Evolutionary conservation across 139 green algal species (phyloP), one percentile per base, ranked within the genome.

Genomic region (Haematococcus sp.): DNA sequence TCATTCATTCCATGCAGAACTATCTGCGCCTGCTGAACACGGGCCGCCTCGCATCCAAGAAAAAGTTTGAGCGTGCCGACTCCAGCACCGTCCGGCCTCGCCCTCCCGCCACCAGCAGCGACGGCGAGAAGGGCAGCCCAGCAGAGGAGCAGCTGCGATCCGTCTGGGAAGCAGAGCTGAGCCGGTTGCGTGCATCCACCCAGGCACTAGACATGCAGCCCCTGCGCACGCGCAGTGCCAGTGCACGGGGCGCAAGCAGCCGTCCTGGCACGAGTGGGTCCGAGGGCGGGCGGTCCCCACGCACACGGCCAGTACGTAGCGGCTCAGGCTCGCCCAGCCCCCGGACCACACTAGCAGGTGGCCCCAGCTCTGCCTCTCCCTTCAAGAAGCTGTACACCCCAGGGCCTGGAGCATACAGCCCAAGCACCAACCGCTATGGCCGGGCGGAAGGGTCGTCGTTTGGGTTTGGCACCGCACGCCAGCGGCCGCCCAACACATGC

Each of bases 401-500:
- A 31, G 78, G 78, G 1, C 78, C 78, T 1, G 78, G 78, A 20
- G 67, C 78, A 4, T 79, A 79, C 78, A 70, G 43, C 17, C 78
- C 78, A 0, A 19, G 51, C 34, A 64, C 65, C 9, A 32, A 72
- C 31, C 72, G 72, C 2, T 60, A 59, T 16, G 72, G 71, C 15
- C 4, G 49, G n/a, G 11, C 5, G 22, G 52, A 67, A 11, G 51
- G 22, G 35, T 33, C 54, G 2, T 20, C 17, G 31, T 25, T 51
- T 34, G 69, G 30, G 9, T 83, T 84, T 61, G 78, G 78, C 54
- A 51, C 30, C 15, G 68, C 73, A 28, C 55, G 27, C 5, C 74
- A 81, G 63, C 79, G 79, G 13, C 79, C 79, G 19, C 7, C 15
- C 22, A 58, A 81, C 46, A 70, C 76, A 43, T 84, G 74, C 66